These are phyloP conservation scores for Pneumocystis carinii DNA, from an alignment of 1,139 yeast genomes.

Conservation along the genomic window DNA sequence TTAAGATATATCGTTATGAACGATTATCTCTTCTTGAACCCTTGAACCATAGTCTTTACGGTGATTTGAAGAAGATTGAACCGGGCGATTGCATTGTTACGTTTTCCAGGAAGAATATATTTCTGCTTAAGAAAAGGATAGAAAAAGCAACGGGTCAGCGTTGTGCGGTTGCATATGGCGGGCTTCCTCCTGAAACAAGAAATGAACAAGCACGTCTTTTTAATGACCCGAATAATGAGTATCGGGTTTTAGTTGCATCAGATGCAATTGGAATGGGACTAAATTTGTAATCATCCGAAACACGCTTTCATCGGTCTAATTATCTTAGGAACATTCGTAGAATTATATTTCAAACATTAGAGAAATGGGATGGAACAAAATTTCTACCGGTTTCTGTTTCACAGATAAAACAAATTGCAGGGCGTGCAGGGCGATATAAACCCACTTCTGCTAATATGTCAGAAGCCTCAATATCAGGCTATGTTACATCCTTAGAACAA, in stretches of 20 bases:
- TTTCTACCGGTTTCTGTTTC: slow-evolving; percentile 40
- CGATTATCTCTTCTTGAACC: slow-evolving; percentile 61
- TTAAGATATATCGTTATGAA: slow-evolving; percentile 51
- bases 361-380: slow-evolving; percentile 56
- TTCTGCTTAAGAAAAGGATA: slow-evolving; percentile 48
- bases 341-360: slow-evolving; percentile 52
- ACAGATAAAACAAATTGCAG: slow-evolving; percentile 81
- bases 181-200: slow-evolving; percentile 89
- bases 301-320: slow-evolving; percentile 21
- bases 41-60: slow-evolving; percentile 29
- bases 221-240: slow-evolving; percentile 46
- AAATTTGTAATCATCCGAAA: slow-evolving; percentile 32
- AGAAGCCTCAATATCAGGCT: slow-evolving; percentile 29
- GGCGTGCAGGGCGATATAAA: slow-evolving; percentile 80
- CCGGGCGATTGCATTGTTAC: slow-evolving; percentile 85
- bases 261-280: slow-evolving; percentile 98
- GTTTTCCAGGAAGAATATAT: slow-evolving; percentile 59
- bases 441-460: slow-evolving; percentile 11
- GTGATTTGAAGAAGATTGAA: slow-evolving; percentile 24
- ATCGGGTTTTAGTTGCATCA: slow-evolving; percentile 74
- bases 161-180: slow-evolving; percentile 89
- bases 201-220: slow-evolving; percentile 68
- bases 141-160: slow-evolving; percentile 46
- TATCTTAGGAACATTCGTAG: slow-evolving; percentile 37
- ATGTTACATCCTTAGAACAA: slow-evolving; percentile 40